Evolutionary conservation across 768 basidiomycete genomes (phyloP), one percentile per base, ranked within the genome.

Genomic region (Psilocybe sp.): DNA sequence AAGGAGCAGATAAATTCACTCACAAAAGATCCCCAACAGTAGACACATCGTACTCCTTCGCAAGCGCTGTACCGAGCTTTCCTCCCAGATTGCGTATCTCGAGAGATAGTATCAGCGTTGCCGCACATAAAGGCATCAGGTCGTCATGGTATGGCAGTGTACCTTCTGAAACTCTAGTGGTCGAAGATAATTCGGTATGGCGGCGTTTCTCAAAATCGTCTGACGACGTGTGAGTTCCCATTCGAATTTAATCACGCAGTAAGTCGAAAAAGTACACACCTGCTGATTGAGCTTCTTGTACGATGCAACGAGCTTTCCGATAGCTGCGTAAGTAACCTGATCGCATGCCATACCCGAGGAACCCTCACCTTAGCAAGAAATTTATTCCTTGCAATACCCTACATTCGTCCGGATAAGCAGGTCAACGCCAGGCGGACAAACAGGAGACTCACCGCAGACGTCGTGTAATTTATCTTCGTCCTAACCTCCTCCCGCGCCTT

Each of bases 31-130:
- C 96, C 0, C 84, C 89, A 5, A 98, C 93, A 4, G 89, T 93
- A 11, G 87, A 87, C 5, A 81, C 95, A 59, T 89, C 89, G 58
- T 91, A 98, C 62, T 93, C 88, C 52, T 84, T 81, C 1, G 92
- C 92, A 20, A 99, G 73, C 2, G 90, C 86, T 46, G 82, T 78
- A 1, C 97, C 97, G 1, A 98, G 79, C 67, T 98, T 99, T 13
- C 97, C 97, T 2, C 97, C 97, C 0, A 99, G 73, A 58, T 91
- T 92, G 10, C 97, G 82, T 62, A 99, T 98, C 92, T 94, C 57
- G 28, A 12, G 36, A 16, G 18, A 35, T 35, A 37, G 15, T 44
- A 32, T 37, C 50, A 48, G 47, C 35, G 5, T 23, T 42, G 12
- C 40, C 38, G 31, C 43, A 20, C 23, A 33, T 12, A 16, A 36